Base-by-base conservation (phyloP, 305 asterid species). In the Rubia tinctorum region DNA sequence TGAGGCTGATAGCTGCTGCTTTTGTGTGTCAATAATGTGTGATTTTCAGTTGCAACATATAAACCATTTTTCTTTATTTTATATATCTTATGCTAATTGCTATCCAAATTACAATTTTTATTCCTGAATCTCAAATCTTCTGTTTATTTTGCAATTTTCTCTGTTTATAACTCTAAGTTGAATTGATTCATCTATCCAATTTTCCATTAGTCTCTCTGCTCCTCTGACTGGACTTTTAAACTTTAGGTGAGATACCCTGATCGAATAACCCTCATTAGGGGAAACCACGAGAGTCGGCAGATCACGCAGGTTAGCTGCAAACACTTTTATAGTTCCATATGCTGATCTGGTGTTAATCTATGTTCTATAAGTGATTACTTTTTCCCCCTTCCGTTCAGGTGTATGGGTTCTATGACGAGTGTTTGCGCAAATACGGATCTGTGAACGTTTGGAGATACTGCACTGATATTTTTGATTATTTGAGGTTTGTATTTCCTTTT, bases 401-500 rank as follows among this genome's bases (percentile, higher is more conserved):
- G 39, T 94, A 94, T 75, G 98, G 99, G 73, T 94, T 94, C 86
- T 94, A 92, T 78, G 99, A 94, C n/a, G 99, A 94, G 87, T 94
- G 98, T 85, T 79, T 92, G 34, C 95, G 98, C 78, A 94, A 92
- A 80, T 94, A 94, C 58, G 97, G 98, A 73, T 90, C 98, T 27
- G 86, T 84, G 75, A 92, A 94, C 69, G 99, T 94, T 69, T 94
- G 99, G 99, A 89, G 99, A 94, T 92, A 92, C 85, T 94, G 99
- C 95, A 94, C 99, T 2, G 98, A 94, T 72, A 85, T 94, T 74
- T 90, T 94, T 86, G 99, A 94, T 84, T 94, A 94, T 79, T 76
- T 94, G 71, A 92, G 99, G 99, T 94, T 77, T 75, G 87, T 30
- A 18, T n/a, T n/a, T n/a, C n/a, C 81, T 76, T 55, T 59, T 13